Percentiles rank a stretch among this genome's conserved stretches.
phyloP scores from a whole-genome alignment of 148 eudicot species.

The Vaccinium macrocarpon region DNA sequence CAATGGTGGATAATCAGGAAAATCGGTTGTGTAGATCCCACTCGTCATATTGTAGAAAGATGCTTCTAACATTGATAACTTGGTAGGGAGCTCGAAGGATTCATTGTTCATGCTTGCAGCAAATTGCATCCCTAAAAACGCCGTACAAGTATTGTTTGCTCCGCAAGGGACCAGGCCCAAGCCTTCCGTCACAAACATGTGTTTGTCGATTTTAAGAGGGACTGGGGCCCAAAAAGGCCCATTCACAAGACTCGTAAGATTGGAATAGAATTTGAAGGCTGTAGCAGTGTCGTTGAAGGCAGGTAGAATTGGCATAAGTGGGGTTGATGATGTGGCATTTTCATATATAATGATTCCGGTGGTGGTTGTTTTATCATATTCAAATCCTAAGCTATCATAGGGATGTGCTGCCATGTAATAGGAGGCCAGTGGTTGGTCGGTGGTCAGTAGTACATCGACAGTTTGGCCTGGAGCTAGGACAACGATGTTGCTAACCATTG shows the following conservation, averaged over 20 bases:
- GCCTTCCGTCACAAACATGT: constrained; percentile 61
- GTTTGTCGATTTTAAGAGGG: constrained; percentile 38
- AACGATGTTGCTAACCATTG: constrained; percentile 47
- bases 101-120: constrained; percentile 64
- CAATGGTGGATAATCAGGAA: constrained; percentile 48
- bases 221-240: constrained; percentile 50
- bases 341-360: constrained; percentile 50
- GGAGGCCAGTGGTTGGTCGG: constrained; percentile 35
- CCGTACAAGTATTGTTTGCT: constrained; percentile 38
- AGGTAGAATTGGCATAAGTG: constrained; percentile 52
- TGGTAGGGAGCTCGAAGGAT: constrained; percentile 46
- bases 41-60: constrained; percentile 25
- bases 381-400: constrained; percentile 42
- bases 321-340: constrained; percentile 12
- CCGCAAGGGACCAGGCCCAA: constrained; percentile 55
- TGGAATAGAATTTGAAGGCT: constrained; percentile 45
- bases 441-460: constrained; percentile 55
- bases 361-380: constrained; percentile 48
- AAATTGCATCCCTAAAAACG: constrained; percentile 36
- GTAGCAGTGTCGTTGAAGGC: constrained; percentile 56
- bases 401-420: constrained; percentile 68
- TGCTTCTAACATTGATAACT: constrained; percentile 49
- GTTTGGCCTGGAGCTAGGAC: constrained; percentile 68
- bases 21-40: constrained; percentile 53
- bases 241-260: constrained; percentile 41